These are phyloP conservation scores for Blastobotrys serpentis DNA, from an alignment of 1,139 yeast genomes.

Conservation along the genomic window DNA sequence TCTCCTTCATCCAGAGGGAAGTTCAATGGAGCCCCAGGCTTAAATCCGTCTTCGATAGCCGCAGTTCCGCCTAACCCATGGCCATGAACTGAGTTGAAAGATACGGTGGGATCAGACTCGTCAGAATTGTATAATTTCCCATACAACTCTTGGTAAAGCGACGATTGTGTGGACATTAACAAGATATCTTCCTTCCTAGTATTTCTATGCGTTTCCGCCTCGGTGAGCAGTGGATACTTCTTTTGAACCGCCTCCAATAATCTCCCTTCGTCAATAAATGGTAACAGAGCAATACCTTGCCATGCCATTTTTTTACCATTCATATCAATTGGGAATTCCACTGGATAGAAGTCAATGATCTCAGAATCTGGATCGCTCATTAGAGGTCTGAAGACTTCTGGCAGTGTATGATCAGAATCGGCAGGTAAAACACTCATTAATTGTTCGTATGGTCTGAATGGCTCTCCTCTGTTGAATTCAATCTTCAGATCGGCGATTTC, in stretches of 20 bases:
- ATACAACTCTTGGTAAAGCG: conserved; percentile 29
- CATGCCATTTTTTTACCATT: conserved; percentile 93
- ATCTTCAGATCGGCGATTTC: conserved; percentile 60
- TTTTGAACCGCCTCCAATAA: conserved; percentile 63
- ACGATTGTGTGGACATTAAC: conserved; percentile 31
- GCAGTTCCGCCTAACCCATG: conserved; percentile 70
- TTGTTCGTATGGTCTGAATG: conserved; percentile 93
- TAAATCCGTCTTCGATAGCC: conserved; percentile 45
- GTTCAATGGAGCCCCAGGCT: conserved; percentile 46
- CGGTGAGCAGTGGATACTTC: conserved; percentile 63
- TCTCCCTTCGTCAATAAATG: conserved; percentile 84
- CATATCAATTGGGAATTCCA: conserved; percentile 86
- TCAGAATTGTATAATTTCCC: conserved; percentile 23
- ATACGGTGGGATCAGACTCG: conserved; percentile 32
- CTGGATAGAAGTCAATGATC: conserved; percentile 89
- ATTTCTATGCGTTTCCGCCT: conserved; percentile 69
- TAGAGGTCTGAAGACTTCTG: conserved; percentile 75
- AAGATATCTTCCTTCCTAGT: conserved; percentile 38
- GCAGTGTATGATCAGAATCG: conserved; percentile 89
- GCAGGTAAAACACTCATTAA: conserved; percentile 97
- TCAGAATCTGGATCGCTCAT: conserved; percentile 82
- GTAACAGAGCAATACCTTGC: conserved; percentile 90
- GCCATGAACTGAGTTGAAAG: conserved; percentile 48
- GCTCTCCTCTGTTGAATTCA: conserved; percentile 66
- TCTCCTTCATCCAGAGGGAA: conserved; percentile 63